Evolutionary conservation across 2,329 filamentous ascomycete genomes (phyloP), one percentile per base, ranked within the genome.

Genomic region (Dothidotthia symphoricarpi): DNA sequence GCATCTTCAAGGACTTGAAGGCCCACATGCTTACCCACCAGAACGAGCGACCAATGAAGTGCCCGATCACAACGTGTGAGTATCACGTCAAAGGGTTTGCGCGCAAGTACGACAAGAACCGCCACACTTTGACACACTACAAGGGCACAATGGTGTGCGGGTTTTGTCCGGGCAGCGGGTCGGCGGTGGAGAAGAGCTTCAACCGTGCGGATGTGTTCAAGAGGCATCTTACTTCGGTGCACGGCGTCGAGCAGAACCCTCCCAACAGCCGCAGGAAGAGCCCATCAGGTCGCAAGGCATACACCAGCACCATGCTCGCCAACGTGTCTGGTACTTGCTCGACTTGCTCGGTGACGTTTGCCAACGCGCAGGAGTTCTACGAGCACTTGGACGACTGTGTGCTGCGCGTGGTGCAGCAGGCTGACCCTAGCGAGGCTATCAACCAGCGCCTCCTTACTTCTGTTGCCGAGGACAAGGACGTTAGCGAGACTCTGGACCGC

Each of bases 131-230:
- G 47, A 96, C 90, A 4, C 90, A 96, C 67, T 96, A 95, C 78
- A 95, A 95, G 71, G 90, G 90, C 27, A 95, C 87, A 32, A 95
- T 95, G 90, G 88, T 95, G 16, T 96, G 90, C 63, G 89, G 88
- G 19, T 96, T 95, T 72, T 95, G 90, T 58, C 88, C 89, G 1
- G 88, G 88, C 24, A 88, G 87, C 17, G 90, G 90, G 3, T 91
- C 88, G 4, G 80, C 88, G 6, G 85, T 86, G 1, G 90, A 95
- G 70, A 96, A 95, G 78, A 91, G 86, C 49, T 96, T 96, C 66
- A 95, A 96, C 73, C 82, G 90, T 39, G 89, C 90, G 41, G 90
- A 96, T 53, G 89, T 95, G 45, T 96, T 96, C 78, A 96, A 95
- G 77, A 80, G 90, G 45, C 90, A 96, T 66, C 70, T 96, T 57